A percentile compares a stretch with the other conserved stretches of the same genome.
These are phyloP conservation scores for Geranomyces variabilis DNA, from an alignment of 192 early-diverging fungal genomes.

Conservation along the genomic window DNA sequence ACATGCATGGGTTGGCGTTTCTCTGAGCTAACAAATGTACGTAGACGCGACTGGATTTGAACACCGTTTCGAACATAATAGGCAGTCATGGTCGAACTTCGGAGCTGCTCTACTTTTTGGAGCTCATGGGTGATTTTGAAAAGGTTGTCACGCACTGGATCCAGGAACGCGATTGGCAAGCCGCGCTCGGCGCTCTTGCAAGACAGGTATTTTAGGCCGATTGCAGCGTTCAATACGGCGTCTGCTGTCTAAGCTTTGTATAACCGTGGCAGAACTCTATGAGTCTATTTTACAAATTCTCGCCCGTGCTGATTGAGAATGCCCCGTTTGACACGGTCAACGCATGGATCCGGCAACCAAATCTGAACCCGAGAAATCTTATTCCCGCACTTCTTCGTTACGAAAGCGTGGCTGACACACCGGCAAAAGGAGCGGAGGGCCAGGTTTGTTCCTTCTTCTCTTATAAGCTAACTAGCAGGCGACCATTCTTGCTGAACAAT, in stretches of 20 bases:
- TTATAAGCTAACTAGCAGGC: too few species aligned
- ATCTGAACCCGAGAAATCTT: constrained; percentile 79
- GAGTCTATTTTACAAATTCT: constrained; percentile 88
- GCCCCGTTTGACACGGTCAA: constrained; percentile 84
- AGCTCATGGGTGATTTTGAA: constrained; percentile 85
- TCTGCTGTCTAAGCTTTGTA: too few species aligned
- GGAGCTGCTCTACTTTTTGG: constrained; percentile 82
- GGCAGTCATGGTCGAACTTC: constrained; percentile 82
- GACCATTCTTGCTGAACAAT: too few species aligned
- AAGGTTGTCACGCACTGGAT: constrained; percentile 85
- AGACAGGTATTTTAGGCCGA: constrained; percentile 68
- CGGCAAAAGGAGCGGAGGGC: constrained; percentile 11
- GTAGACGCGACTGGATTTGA: constrained; percentile 45
- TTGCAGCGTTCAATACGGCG: not conserved
- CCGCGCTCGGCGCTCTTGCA: constrained; percentile 77
- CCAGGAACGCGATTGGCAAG: constrained; percentile 71
- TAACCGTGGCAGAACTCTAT: constrained; percentile 71
- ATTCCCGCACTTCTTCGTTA: constrained; percentile 90
- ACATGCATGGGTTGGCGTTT: too few species aligned
- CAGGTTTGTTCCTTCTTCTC: not conserved
- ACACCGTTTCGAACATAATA: constrained; percentile 80
- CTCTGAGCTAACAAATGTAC: constrained; percentile 15
- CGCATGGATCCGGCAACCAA: constrained; percentile 82
- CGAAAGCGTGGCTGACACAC: constrained; percentile 35
- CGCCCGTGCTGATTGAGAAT: constrained; percentile 82